Evolutionary conservation across 192 early-diverging fungal genomes (phyloP), one percentile per base, ranked within the genome.

Genomic region (Pilobolus umbonatus): DNA sequence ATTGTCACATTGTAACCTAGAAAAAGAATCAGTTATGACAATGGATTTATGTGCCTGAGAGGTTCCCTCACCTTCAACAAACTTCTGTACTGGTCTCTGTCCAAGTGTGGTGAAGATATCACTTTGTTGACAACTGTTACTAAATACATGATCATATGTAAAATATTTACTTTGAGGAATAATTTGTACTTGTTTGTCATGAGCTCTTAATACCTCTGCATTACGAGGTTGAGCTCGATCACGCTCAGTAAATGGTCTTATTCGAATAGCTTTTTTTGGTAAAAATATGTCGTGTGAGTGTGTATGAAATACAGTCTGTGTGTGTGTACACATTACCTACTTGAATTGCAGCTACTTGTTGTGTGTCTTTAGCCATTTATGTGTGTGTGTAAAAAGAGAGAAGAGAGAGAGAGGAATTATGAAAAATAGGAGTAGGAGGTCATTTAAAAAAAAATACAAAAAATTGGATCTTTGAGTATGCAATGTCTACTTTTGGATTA

Each of bases 1-100:
- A 98, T 87, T 0, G 96, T 97, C 24, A 88, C 89, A 74, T 97
- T 98, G 65, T 91, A 94, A 17, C 95, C 95, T 75, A 87, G 81
- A 34, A 45, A 26, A 17, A 46, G 9, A 26, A 35, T 30, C 14
- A 44, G 11, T 5, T 12, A 47, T 30, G 35, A 47, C 19, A 34
- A 47, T 30, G 39, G 32, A 5, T 30, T 50, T 31, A 14, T 31
- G 5, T 17, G 8, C 3, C 5, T 12, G 14, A 34, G 19, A 1
- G 21, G 14, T 31, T 9, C 11, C 42, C 38, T 15, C 29, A 65
- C 63, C 67, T 35, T 69, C 61, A 25, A 69, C 57, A 64, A 69
- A 69, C 32, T 69, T 62, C n/a, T 64, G 55, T 19, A 69, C 57
- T n/a, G 57, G 54, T 34, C 44, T 51, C 34, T 62, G 34, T 30